These are phyloP conservation scores for Crucibulum laeve DNA, from an alignment of 768 basidiomycete species.

Conservation along the genomic window DNA sequence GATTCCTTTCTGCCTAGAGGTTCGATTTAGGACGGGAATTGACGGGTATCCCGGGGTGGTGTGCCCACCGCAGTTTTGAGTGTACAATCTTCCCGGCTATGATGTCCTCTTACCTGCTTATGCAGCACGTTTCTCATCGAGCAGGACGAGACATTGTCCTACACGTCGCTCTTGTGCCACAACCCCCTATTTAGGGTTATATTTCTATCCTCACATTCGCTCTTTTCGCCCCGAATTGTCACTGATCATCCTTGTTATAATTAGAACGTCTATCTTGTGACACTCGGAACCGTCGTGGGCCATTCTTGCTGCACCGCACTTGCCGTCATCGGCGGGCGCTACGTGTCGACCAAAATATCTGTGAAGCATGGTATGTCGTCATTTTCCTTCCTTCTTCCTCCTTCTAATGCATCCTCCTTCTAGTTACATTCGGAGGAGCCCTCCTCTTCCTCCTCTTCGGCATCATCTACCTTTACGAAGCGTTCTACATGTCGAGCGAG, in stretches of 20 bases:
- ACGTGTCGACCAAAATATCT: slow-evolving; percentile 89
- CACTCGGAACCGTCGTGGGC: slow-evolving; percentile 84
- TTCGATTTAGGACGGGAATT: background rate
- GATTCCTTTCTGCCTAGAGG: background rate
- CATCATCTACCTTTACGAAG: slow-evolving; percentile 71
- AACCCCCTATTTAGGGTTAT: background rate
- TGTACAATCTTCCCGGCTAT: no score
- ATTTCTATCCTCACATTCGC: background rate
- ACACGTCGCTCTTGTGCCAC: no score
- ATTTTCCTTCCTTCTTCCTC: slow-evolving; percentile 6
- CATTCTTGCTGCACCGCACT: slow-evolving; percentile 84
- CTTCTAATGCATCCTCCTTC: background rate
- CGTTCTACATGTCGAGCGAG: slow-evolving; percentile 31
- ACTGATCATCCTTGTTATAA: background rate
- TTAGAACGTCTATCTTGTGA: slow-evolving; percentile 90
- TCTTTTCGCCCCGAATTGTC: background rate
- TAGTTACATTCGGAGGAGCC: slow-evolving; percentile 84
- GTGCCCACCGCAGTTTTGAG: background rate
- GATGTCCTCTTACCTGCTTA: no score
- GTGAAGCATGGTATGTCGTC: slow-evolving; percentile 80
- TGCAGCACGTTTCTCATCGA: no score
- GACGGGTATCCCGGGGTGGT: background rate
- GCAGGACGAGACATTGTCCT: no score
- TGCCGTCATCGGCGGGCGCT: slow-evolving; percentile 92
- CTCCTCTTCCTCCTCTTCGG: slow-evolving; percentile 82